These are phyloP conservation scores for Globisporangium radiosum DNA, from an alignment of 352 stramenopile genomes.

Conservation along the genomic window DNA sequence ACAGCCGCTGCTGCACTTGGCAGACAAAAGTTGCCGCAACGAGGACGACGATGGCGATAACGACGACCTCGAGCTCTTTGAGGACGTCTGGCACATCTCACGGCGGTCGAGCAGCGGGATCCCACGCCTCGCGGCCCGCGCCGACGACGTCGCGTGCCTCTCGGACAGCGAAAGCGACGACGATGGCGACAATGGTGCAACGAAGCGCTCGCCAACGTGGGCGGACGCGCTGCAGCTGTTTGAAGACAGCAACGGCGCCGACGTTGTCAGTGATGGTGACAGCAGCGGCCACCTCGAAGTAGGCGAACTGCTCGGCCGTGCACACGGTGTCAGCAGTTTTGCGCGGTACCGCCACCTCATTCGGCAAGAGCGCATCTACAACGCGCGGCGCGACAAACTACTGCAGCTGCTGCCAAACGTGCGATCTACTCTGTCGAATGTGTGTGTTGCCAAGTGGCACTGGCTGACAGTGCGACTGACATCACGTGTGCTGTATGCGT, in stretches of 20 bases:
- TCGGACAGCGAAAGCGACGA: constrained; percentile 79
- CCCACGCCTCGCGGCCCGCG: constrained; percentile 22
- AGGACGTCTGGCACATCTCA: constrained; percentile 41
- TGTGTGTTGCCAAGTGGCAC: neutral
- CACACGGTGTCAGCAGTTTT: constrained; percentile 33
- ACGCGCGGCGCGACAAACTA: constrained; percentile 36
- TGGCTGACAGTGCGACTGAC: neutral
- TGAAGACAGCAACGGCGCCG: constrained; percentile 5
- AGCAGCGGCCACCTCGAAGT: constrained; percentile 20
- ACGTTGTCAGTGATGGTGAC: neutral
- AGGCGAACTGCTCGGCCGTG: constrained; percentile 31
- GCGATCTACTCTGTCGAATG: neutral
- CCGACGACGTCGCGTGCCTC: constrained; percentile 43
- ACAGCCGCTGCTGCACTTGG: constrained; percentile 15
- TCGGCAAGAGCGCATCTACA: constrained; percentile 53
- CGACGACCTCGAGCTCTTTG: constrained; percentile 12
- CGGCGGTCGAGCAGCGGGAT: constrained; percentile 17
- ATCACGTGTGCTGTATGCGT: too few species aligned
- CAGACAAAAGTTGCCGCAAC: neutral
- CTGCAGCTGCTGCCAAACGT: constrained; percentile 53
- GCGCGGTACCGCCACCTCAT: constrained; percentile 52
- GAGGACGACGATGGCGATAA: neutral
- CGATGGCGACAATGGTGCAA: constrained; percentile 17
- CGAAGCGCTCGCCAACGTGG: constrained; percentile 13
- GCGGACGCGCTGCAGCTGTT: constrained; percentile 27